Evolutionary conservation across 306 rosid genomes (phyloP).

Genomic region (Trifolium dubium): DNA sequence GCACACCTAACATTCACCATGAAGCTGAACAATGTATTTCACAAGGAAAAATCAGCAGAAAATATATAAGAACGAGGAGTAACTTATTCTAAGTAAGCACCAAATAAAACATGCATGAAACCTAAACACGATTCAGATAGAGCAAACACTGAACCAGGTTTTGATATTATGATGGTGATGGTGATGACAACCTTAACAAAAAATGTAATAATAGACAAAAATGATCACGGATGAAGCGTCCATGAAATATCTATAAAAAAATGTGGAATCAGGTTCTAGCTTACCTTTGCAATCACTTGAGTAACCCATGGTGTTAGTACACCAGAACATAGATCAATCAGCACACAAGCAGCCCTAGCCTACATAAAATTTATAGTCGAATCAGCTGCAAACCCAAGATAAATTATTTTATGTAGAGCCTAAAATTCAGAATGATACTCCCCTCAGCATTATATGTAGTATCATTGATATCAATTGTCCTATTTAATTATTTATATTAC

Average conservation of each 20-base stretch:
- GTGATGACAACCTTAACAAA: neutral
- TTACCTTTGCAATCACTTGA: conserved; percentile 87
- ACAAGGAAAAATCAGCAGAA: conserved; percentile 3
- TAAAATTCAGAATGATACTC: conserved; percentile 10
- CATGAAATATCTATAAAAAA: conserved; percentile 5
- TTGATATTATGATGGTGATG: conserved; percentile 2
- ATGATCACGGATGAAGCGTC: neutral
- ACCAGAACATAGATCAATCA: conserved; percentile 83
- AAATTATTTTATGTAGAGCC: conserved; percentile 36
- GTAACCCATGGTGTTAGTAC: conserved; percentile 87
- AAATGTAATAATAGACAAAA: conserved; percentile 13
- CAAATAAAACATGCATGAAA: conserved; percentile 19
- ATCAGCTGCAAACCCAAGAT: conserved; percentile 35
- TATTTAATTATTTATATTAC: neutral
- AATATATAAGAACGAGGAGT: conserved; percentile 5
- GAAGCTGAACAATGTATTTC: conserved; percentile 3
- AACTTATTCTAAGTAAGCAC: conserved; percentile 17
- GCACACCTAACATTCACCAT: conserved; percentile 14
- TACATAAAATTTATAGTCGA: conserved; percentile 40
- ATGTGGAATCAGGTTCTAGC: conserved; percentile 35
- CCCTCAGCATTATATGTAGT: neutral
- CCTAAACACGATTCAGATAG: conserved; percentile 11
- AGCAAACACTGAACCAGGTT: conserved; percentile 21
- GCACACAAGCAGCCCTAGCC: conserved; percentile 94
- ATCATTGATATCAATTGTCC: neutral